These are phyloP conservation scores for Salix dunnii DNA, from an alignment of 345 rosid genomes.

Conservation along the genomic window DNA sequence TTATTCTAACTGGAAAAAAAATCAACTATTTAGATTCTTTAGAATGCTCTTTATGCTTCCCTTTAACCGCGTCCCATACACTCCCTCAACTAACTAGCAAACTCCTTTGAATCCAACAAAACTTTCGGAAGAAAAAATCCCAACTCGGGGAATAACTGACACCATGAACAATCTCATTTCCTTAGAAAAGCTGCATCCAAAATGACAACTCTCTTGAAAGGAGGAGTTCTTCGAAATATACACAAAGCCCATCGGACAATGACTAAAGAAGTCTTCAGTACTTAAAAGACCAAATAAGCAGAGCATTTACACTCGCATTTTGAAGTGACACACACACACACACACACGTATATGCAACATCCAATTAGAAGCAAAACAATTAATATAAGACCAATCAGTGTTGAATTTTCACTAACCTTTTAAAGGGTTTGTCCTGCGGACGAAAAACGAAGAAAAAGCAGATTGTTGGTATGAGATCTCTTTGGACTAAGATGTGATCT, in stretches of 20 bases:
- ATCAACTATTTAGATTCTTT: no score
- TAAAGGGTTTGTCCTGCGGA: background rate
- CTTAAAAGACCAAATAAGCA: background rate
- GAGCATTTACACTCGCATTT: background rate
- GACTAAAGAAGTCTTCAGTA: background rate
- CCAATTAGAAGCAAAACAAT: background rate
- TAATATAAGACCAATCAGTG: no score
- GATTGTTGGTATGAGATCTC: conserved; percentile 3
- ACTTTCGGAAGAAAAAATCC: no score
- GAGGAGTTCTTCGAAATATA: background rate
- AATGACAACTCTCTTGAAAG: no score
- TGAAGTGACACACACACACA: background rate
- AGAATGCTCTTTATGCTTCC: no score
- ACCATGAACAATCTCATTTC: no score
- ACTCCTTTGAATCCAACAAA: no score
- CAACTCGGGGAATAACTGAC: no score
- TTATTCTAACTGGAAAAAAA: no score
- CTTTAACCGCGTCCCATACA: no score
- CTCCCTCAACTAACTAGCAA: no score
- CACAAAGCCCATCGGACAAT: background rate
- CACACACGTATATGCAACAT: background rate
- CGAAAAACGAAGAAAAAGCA: background rate
- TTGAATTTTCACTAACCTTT: background rate
- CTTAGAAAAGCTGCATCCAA: no score
- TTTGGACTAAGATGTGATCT: background rate